Percentiles rank a stretch among this genome's conserved stretches.
Conservation (phyloP, 768 basidiomycete species). For the Astraeus odoratus region DNA sequence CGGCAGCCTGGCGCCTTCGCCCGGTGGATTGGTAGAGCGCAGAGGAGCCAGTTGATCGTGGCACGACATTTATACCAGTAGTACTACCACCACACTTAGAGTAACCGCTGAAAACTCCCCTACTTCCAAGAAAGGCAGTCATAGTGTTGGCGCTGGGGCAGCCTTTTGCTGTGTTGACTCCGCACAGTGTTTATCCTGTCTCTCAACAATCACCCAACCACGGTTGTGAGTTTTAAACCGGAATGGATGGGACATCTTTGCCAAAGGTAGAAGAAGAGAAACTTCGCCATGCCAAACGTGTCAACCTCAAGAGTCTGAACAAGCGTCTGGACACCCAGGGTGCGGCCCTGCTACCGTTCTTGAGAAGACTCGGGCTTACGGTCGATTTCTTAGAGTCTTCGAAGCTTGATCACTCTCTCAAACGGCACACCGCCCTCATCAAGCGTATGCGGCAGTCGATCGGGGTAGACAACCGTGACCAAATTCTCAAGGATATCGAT, state of each 20-base stretch:
- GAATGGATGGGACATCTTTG: slow-evolving; percentile 18
- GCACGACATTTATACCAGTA: too few relatives aligned
- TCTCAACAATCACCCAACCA: neutral
- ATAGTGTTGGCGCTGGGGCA: neutral
- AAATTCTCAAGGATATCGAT: slow-evolving; percentile 89
- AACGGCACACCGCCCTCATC: slow-evolving; percentile 92
- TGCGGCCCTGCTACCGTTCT: slow-evolving; percentile 17
- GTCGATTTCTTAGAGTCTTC: slow-evolving; percentile 44
- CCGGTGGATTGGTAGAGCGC: neutral
- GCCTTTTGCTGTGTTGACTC: too few relatives aligned
- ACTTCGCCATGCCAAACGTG: slow-evolving; percentile 48
- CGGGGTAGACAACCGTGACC: slow-evolving; percentile 73
- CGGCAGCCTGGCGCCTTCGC: too few relatives aligned
- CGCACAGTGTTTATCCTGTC: too few relatives aligned
- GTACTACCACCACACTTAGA: too few relatives aligned
- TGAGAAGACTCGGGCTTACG: slow-evolving; percentile 7
- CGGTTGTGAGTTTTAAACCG: neutral
- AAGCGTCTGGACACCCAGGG: slow-evolving; percentile 42
- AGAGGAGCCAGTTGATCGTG: too few relatives aligned
- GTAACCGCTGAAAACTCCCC: neutral
- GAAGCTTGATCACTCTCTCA: slow-evolving; percentile 90
- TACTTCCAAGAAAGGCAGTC: neutral
- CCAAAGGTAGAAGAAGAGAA: slow-evolving; percentile 44
- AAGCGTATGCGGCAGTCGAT: slow-evolving; percentile 88
- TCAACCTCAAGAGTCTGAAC: slow-evolving; percentile 54